Evolutionary conservation across 2,329 filamentous ascomycete genomes (phyloP).

Genomic region (Ceratocystis colombiana): DNA sequence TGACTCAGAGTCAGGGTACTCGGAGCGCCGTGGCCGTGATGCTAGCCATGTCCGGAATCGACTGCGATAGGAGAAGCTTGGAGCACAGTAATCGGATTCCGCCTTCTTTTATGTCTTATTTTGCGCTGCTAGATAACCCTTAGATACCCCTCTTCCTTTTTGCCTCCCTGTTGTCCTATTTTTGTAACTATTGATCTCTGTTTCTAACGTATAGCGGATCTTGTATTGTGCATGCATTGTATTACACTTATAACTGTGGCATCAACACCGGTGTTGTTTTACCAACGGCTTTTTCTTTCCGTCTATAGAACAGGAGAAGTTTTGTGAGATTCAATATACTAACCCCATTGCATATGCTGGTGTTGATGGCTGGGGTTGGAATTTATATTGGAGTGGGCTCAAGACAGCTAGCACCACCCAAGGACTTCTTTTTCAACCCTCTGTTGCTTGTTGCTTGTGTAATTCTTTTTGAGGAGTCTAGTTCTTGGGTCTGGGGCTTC

Average conservation of each 20-base stretch:
- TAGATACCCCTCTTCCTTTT: conserved; percentile 7
- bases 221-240: background rate
- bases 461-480: too few species aligned
- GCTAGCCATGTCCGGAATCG: conserved; percentile 8
- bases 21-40: conserved; percentile 17
- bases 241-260: background rate
- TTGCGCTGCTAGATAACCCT: background rate
- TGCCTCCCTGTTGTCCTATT: background rate
- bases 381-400: too few species aligned
- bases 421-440: too few species aligned
- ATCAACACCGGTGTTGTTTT: too few species aligned
- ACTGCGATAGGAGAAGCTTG: background rate
- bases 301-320: too few species aligned
- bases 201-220: background rate
- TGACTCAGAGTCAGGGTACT: conserved; percentile 21
- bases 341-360: too few species aligned
- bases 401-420: too few species aligned
- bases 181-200: background rate
- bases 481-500: too few species aligned
- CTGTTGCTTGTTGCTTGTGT: too few species aligned
- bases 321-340: too few species aligned
- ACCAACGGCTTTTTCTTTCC: too few species aligned
- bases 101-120: conserved; percentile 3
- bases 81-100: background rate
- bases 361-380: too few species aligned